These are phyloP conservation scores for Populus tremula DNA, from an alignment of 345 rosid species.

Conservation along the genomic window DNA sequence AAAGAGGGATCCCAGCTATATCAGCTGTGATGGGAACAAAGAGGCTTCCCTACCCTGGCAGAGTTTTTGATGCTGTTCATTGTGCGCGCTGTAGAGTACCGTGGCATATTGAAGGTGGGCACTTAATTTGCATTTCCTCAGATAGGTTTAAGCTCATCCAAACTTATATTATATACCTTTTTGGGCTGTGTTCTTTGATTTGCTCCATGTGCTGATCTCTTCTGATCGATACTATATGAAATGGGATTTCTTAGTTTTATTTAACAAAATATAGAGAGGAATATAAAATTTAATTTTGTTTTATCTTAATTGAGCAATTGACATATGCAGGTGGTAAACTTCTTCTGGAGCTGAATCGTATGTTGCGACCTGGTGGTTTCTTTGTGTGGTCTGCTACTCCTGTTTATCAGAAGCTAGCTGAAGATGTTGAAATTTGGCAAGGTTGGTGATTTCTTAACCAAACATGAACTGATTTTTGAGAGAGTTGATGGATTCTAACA, in stretches of 20 bases:
- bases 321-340: slow-evolving; percentile 75
- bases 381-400: slow-evolving; percentile 99
- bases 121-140: not conserved
- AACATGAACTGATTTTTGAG: not conserved
- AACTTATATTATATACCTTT: not conserved
- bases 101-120: slow-evolving; percentile 95
- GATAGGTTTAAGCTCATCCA: not conserved
- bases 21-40: slow-evolving; percentile 98
- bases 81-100: slow-evolving; percentile 99
- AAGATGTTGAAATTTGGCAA: slow-evolving; percentile 86
- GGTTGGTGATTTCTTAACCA: slow-evolving; percentile 40
- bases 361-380: slow-evolving; percentile 83
- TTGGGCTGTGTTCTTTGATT: not conserved
- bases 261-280: not conserved
- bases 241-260: not conserved
- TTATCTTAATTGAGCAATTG: not conserved
- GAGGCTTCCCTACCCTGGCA: slow-evolving; percentile 91
- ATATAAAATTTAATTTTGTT: not conserved
- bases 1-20: slow-evolving; percentile 95
- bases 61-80: slow-evolving; percentile 86
- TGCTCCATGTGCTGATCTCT: not conserved
- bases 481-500: slow-evolving; percentile 24
- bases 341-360: slow-evolving; percentile 83
- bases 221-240: not conserved
- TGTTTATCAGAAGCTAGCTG: slow-evolving; percentile 72